Evolutionary conservation across 805 yeast species (phyloP).

Genomic region (Blastobotrys americana): DNA sequence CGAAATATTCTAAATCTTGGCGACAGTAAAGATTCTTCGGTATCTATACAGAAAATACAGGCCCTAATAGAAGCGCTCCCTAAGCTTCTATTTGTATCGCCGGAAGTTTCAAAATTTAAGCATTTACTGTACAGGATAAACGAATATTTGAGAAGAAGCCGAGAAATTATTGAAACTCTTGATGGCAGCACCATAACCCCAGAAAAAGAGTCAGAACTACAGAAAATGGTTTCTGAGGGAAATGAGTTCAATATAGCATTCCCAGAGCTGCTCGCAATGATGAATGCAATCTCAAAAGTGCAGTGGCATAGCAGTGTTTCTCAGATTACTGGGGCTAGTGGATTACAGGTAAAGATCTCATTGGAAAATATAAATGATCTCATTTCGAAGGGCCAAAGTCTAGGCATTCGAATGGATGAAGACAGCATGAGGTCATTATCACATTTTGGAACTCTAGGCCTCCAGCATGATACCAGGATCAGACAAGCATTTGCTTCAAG

Average conservation of each 20-base stretch:
- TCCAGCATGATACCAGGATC: neutral
- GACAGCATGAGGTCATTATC: constrained; percentile 11
- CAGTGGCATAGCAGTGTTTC: constrained; percentile 34
- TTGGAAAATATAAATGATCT: constrained; percentile 22
- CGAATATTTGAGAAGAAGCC: constrained; percentile 22
- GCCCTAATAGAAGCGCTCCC: neutral
- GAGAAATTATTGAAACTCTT: constrained; percentile 33
- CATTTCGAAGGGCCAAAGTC: constrained; percentile 23
- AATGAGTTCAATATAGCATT: constrained; percentile 51
- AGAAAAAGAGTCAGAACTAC: constrained; percentile 29
- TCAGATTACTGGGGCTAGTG: neutral
- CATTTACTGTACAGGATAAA: no score
- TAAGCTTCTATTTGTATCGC: neutral
- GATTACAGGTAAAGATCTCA: neutral
- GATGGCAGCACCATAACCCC: constrained; percentile 11
- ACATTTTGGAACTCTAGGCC: neutral
- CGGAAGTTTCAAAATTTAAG: neutral
- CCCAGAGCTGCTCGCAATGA: constrained; percentile 40
- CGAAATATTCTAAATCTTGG: no score
- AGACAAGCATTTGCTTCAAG: neutral
- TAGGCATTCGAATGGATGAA: constrained; percentile 24
- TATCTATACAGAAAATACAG: neutral
- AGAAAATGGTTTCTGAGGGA: constrained; percentile 43
- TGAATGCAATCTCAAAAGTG: constrained; percentile 33
- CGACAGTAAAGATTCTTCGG: no score